A percentile compares a stretch with the other conserved stretches of the same genome.
Evolutionary conservation across 2,329 filamentous ascomycete species (phyloP).

Genomic region (Ophiostoma angusticollis): DNA sequence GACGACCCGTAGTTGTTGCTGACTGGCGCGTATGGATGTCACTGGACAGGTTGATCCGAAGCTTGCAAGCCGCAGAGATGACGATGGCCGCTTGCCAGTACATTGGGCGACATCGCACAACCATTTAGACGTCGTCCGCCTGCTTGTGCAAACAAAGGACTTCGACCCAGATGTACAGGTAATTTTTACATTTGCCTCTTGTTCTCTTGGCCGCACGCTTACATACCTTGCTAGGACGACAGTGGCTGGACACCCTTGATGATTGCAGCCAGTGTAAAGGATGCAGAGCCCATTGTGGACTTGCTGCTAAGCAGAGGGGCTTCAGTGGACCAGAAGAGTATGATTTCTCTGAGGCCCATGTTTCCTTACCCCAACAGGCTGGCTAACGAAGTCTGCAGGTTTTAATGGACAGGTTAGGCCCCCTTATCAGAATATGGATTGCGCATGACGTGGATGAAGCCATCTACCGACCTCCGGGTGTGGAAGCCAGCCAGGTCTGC

Average conservation of each 20-base stretch:
- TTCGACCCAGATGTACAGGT: constrained; percentile 81
- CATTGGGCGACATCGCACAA: constrained; percentile 92
- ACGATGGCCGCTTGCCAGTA: constrained; percentile 78
- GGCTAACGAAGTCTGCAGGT: constrained; percentile 29
- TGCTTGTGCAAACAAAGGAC: constrained; percentile 55
- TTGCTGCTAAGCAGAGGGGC: constrained; percentile 57
- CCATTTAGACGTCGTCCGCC: constrained; percentile 56
- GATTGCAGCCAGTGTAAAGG: constrained; percentile 65
- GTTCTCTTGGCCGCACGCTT: background rate
- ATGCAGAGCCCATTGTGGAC: constrained; percentile 55
- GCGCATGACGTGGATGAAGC: no score
- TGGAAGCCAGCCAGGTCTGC: no score
- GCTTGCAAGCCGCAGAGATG: constrained; percentile 58
- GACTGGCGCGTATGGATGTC: background rate
- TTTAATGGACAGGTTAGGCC: constrained; percentile 48
- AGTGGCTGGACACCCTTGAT: constrained; percentile 75
- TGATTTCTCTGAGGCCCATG: constrained; percentile 12
- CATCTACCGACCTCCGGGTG: no score
- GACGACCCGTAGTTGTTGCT: no score
- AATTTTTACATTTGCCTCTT: background rate
- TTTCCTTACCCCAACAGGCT: background rate
- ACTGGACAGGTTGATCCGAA: constrained; percentile 58
- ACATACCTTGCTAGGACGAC: constrained; percentile 40
- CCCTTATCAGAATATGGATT: no score
- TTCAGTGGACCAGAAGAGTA: constrained; percentile 62